phyloP scores from a whole-genome alignment of 148 eudicot species.

The Rhododendron kiyosumense region DNA sequence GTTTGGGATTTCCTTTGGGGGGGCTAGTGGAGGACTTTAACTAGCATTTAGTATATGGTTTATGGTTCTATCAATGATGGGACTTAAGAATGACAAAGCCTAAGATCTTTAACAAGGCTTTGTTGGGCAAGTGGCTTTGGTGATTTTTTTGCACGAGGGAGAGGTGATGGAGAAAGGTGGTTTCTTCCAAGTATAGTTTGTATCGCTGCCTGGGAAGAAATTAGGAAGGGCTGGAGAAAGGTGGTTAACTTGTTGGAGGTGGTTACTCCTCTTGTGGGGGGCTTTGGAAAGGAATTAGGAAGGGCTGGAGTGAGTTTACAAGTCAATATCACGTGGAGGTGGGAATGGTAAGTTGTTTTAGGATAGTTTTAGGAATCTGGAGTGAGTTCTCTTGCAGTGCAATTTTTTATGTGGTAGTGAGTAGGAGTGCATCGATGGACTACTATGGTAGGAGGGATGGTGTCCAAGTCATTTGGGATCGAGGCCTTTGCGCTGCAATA shows the following conservation, averaged over 20 bases:
- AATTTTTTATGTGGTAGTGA: neutral
- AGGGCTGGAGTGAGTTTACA: neutral
- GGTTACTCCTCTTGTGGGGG: neutral
- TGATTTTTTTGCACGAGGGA: neutral
- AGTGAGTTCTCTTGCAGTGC: neutral
- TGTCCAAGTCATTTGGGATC: neutral
- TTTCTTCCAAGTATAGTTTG: neutral
- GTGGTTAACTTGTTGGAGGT: too few relatives aligned
- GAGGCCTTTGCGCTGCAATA: neutral
- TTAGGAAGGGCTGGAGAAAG: too few relatives aligned
- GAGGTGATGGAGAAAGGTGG: neutral
- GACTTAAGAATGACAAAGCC: neutral
- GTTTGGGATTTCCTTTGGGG: neutral
- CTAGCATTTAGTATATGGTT: neutral
- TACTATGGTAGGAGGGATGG: neutral
- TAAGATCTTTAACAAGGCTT: neutral
- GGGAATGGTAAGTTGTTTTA: neutral
- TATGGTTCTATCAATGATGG: neutral
- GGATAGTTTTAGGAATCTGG: neutral
- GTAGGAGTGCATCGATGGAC: neutral
- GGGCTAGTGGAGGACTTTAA: neutral
- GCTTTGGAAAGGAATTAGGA: neutral
- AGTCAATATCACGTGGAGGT: neutral
- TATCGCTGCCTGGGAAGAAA: too few relatives aligned
- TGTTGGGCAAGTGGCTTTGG: neutral